Percentiles rank a stretch among this genome's conserved stretches.
Conservation (phyloP, 805 yeast genomes). For the Kregervanrija fluxuum region DNA sequence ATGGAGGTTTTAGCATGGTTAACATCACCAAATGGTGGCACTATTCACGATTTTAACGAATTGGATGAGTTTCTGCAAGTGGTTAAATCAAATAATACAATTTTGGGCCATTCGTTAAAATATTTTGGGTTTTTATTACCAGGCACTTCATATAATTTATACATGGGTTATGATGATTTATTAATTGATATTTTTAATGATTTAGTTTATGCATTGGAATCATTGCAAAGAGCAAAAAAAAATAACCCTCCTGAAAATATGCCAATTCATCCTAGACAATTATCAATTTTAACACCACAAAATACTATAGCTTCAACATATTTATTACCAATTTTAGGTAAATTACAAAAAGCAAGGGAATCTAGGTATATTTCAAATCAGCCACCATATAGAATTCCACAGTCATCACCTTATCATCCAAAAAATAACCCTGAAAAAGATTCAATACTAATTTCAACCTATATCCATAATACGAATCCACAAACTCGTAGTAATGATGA, state of each 20-base stretch:
- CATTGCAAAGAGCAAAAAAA: slow-evolving; percentile 15
- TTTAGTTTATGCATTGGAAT: slow-evolving; percentile 24
- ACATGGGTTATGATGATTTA: slow-evolving; percentile 30
- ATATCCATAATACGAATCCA: slow-evolving; percentile 20
- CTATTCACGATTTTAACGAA: slow-evolving; percentile 45
- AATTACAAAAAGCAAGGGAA: slow-evolving; percentile 22
- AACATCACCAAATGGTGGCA: slow-evolving; percentile 53
- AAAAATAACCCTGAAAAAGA: slow-evolving; percentile 18
- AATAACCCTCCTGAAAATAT: slow-evolving; percentile 17
- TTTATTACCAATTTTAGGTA: slow-evolving; percentile 6
- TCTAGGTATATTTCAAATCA: slow-evolving; percentile 22
- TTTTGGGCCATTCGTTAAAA: slow-evolving; percentile 17
- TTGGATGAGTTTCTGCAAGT: slow-evolving; percentile 31
- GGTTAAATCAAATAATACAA: slow-evolving; percentile 18
- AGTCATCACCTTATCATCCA: slow-evolving; percentile 26
- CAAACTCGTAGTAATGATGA: slow-evolving; percentile 17
- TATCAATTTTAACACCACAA: too few relatives aligned
- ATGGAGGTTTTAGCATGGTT: slow-evolving; percentile 58
- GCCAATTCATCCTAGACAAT: slow-evolving; percentile 1
- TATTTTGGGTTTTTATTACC: slow-evolving; percentile 20
- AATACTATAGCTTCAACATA: not conserved
- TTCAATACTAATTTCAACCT: slow-evolving; percentile 16
- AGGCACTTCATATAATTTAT: slow-evolving; percentile 20
- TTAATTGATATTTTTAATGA: slow-evolving; percentile 27
- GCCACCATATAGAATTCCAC: slow-evolving; percentile 26